Evolutionary conservation across 345 rosid genomes (phyloP).

Genomic region (Boechera stricta): DNA sequence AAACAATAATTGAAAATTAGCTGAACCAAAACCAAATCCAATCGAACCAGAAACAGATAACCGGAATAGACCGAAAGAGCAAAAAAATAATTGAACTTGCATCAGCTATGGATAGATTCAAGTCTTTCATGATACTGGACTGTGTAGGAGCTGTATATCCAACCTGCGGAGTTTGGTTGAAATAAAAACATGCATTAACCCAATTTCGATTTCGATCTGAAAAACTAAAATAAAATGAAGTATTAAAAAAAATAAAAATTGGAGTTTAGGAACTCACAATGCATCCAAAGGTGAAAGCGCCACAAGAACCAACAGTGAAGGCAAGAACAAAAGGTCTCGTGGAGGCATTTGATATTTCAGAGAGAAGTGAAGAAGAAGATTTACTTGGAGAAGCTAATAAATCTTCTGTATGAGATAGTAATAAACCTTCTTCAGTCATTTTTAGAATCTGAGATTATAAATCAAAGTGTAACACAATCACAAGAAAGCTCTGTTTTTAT

Average conservation of each 20-base stretch:
- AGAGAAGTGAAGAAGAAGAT: conserved; percentile 24
- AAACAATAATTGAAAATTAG: background rate
- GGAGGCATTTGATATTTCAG: conserved; percentile 38
- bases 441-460: conserved; percentile 13
- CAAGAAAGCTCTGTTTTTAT: background rate
- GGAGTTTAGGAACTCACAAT: conserved; percentile 22
- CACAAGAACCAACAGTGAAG: conserved; percentile 37
- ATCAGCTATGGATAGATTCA: conserved; percentile 45
- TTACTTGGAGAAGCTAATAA: background rate
- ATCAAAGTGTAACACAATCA: conserved; percentile 6
- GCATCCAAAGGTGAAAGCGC: conserved; percentile 45
- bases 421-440: conserved; percentile 35
- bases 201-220: background rate
- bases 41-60: background rate
- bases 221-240: background rate
- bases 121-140: conserved; percentile 43
- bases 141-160: conserved; percentile 49
- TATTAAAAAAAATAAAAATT: background rate
- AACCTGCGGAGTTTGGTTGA: background rate
- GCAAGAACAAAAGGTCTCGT: conserved; percentile 44
- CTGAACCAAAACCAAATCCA: background rate
- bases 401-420: background rate
- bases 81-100: conserved; percentile 22
- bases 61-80: conserved; percentile 17
- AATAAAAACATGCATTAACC: background rate